These are phyloP conservation scores for Fusarium pininemorale DNA, from an alignment of 2,329 filamentous ascomycete species.

Conservation along the genomic window DNA sequence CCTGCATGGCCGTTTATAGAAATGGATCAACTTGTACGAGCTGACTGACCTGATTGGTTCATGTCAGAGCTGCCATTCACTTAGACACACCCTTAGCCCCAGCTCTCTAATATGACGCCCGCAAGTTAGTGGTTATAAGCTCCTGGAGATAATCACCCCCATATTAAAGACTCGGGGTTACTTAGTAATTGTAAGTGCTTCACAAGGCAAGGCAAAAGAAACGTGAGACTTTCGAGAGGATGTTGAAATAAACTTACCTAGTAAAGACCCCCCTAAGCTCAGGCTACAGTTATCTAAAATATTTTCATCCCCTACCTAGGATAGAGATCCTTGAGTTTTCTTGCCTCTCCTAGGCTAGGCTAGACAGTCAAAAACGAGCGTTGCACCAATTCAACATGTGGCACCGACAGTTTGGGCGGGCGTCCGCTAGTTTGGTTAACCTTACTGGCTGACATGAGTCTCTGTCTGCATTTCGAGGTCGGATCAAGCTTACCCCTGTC, in stretches of 20 bases:
- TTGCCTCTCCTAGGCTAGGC: not conserved
- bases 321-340: not conserved
- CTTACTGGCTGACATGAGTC: slow-evolving; percentile 5
- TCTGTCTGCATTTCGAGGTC: slow-evolving; percentile 11
- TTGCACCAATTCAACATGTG: slow-evolving; percentile 7
- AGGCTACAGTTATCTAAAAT: not conserved
- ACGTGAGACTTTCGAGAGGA: not conserved
- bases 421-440: slow-evolving; percentile 19
- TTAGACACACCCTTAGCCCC: not conserved
- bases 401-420: slow-evolving; percentile 20
- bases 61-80: not conserved
- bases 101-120: not conserved
- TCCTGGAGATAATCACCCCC: not conserved
- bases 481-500: slow-evolving; percentile 8
- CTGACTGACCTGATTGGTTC: not conserved
- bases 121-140: not conserved
- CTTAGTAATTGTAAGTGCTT: not conserved
- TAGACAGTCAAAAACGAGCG: not conserved
- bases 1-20: not conserved
- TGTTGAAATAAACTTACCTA: not conserved
- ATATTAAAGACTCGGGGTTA: not conserved
- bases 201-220: not conserved
- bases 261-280: not conserved
- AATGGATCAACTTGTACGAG: not conserved
- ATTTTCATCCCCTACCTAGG: not conserved